Conservation (phyloP, 768 basidiomycete species). For the Auricularia sp. region DNA sequence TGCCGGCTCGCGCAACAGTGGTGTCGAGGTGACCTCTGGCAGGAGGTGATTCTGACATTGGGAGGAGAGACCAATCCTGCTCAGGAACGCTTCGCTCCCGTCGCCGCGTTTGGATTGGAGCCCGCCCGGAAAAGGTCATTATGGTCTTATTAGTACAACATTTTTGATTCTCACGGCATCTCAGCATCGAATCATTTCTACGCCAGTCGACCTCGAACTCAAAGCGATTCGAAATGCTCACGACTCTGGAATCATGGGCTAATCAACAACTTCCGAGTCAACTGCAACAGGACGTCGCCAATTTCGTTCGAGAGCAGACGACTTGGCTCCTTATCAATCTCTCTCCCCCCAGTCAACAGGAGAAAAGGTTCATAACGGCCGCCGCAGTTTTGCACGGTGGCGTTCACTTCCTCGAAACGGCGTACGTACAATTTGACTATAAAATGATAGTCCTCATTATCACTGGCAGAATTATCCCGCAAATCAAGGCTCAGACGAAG, state of each 20-base stretch:
- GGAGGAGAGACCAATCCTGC: neutral
- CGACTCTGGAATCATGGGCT: neutral
- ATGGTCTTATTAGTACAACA: no score
- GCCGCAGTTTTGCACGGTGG: neutral
- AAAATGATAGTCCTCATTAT: neutral
- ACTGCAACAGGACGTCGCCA: neutral
- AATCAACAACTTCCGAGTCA: neutral
- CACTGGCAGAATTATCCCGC: neutral
- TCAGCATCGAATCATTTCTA: no score
- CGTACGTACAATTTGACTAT: neutral
- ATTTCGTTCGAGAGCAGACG: neutral
- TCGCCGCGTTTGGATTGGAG: neutral
- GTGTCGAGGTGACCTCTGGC: neutral
- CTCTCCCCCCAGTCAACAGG: neutral
- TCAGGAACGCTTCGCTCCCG: neutral
- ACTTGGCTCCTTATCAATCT: neutral
- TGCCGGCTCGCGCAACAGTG: neutral
- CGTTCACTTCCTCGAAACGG: neutral
- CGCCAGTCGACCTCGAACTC: no score
- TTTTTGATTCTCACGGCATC: no score
- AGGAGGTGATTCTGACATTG: neutral
- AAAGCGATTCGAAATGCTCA: neutral
- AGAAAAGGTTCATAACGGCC: neutral
- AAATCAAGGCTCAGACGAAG: neutral
- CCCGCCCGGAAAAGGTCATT: neutral